Percentiles rank a stretch among this genome's conserved stretches.
phyloP scores from a whole-genome alignment of 2,329 filamentous ascomycete species.

The Trichoderma koningii region DNA sequence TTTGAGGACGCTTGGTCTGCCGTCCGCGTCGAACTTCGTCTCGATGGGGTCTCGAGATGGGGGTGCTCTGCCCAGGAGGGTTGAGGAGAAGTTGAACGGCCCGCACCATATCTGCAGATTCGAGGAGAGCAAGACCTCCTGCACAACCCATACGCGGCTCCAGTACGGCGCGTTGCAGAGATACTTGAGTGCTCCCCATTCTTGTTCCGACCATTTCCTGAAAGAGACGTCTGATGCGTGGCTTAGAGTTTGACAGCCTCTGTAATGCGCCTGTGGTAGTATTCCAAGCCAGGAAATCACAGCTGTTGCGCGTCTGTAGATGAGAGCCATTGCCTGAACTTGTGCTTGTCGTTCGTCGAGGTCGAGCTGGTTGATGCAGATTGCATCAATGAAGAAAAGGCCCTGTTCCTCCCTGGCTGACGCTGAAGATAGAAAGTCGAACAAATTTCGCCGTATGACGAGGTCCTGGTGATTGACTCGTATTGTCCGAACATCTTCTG shows the following conservation, averaged over 20 bases:
- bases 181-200: slow-evolving; percentile 1
- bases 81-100: not conserved
- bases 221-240: not conserved
- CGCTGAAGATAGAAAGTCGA: slow-evolving; percentile 10
- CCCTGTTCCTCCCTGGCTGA: not conserved
- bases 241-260: not conserved
- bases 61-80: not conserved
- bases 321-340: not conserved
- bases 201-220: not conserved
- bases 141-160: not conserved
- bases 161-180: slow-evolving; percentile 1
- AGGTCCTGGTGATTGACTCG: not conserved
- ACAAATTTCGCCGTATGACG: not conserved
- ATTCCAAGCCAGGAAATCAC: slow-evolving; percentile 10
- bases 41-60: not conserved
- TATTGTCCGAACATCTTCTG: not conserved
- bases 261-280: not conserved
- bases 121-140: not conserved
- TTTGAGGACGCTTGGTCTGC: not conserved
- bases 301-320: not conserved
- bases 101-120: slow-evolving; percentile 3
- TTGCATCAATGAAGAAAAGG: slow-evolving; percentile 1
- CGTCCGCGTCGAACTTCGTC: not conserved
- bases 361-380: slow-evolving; percentile 8
- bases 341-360: not conserved